Conservation (phyloP, 768 basidiomycete species). For the Termitomyces sp. region DNA sequence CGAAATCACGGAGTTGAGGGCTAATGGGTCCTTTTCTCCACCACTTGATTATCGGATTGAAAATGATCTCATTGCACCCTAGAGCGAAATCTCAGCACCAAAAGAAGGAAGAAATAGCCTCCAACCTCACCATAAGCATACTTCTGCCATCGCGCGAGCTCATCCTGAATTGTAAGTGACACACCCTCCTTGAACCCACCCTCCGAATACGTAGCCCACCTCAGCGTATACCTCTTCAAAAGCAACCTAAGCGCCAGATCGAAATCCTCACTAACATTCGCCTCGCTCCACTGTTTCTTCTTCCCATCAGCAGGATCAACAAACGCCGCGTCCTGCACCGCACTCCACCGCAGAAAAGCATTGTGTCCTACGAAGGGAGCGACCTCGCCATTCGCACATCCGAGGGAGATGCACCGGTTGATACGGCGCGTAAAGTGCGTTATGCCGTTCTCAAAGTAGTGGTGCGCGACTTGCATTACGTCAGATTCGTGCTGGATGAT, state of each 20-base stretch:
- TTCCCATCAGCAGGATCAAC: slow-evolving; percentile 56
- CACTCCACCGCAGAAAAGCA: slow-evolving; percentile 83
- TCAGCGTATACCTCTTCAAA: slow-evolving; percentile 64
- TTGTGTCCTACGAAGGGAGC: slow-evolving; percentile 85
- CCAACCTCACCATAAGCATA: slow-evolving; percentile 41
- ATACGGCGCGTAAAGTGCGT: slow-evolving; percentile 88
- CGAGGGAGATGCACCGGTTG: slow-evolving; percentile 75
- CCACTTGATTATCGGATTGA: slow-evolving; percentile 80
- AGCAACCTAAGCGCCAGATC: slow-evolving; percentile 69
- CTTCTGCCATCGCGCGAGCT: slow-evolving; percentile 89
- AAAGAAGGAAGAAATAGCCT: background rate
- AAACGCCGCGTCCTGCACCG: slow-evolving; percentile 80
- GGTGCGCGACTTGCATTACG: slow-evolving; percentile 84
- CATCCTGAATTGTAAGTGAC: slow-evolving; percentile 79
- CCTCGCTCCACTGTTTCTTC: slow-evolving; percentile 69
- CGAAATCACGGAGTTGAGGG: slow-evolving; percentile 61
- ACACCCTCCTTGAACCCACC: slow-evolving; percentile 91
- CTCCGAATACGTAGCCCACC: slow-evolving; percentile 81
- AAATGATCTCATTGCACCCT: slow-evolving; percentile 74
- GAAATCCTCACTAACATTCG: slow-evolving; percentile 79
- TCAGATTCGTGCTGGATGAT: slow-evolving; percentile 90
- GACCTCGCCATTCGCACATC: slow-evolving; percentile 76
- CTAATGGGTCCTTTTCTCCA: slow-evolving; percentile 76
- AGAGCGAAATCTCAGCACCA: background rate
- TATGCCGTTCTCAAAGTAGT: slow-evolving; percentile 89